These are phyloP conservation scores for Neoascochyta sp. DNA, from an alignment of 2,329 filamentous ascomycete species.

Conservation along the genomic window DNA sequence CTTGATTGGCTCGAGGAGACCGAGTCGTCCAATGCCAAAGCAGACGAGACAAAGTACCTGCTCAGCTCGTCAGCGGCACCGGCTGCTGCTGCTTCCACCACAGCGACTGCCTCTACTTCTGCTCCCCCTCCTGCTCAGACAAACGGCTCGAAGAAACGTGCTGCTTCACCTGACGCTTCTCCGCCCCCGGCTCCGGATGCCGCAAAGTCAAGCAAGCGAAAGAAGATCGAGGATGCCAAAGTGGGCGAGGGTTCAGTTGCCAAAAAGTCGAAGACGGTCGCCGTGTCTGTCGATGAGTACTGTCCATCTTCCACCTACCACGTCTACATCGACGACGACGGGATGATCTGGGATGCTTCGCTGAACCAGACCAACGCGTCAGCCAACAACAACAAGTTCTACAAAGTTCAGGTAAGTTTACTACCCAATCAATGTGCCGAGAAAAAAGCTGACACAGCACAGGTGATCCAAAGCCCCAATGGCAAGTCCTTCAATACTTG, in stretches of 20 bases:
- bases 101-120: conserved; percentile 5
- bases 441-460: conserved; percentile 1
- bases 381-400: conserved; percentile 80
- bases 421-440: background rate
- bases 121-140: conserved; percentile 6
- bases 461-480: conserved; percentile 33
- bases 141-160: conserved; percentile 31
- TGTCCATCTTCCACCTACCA: conserved; percentile 33
- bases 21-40: conserved; percentile 40
- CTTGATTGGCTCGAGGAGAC: conserved; percentile 63
- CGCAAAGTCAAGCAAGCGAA: conserved; percentile 18
- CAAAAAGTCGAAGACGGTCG: conserved; percentile 39
- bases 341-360: conserved; percentile 72
- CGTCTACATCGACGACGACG: conserved; percentile 64
- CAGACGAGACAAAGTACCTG: conserved; percentile 41
- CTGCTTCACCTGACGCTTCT: conserved; percentile 20
- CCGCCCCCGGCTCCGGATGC: conserved; percentile 8
- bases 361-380: conserved; percentile 72
- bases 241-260: conserved; percentile 45
- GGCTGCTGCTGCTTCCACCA: background rate
- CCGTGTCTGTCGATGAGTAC: conserved; percentile 49
- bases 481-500: conserved; percentile 55
- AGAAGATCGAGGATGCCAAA: conserved; percentile 28
- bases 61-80: conserved; percentile 18
- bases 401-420: conserved; percentile 60